Conservation (phyloP, 1,139 yeast genomes). For the Yamadazyma dendronema region DNA sequence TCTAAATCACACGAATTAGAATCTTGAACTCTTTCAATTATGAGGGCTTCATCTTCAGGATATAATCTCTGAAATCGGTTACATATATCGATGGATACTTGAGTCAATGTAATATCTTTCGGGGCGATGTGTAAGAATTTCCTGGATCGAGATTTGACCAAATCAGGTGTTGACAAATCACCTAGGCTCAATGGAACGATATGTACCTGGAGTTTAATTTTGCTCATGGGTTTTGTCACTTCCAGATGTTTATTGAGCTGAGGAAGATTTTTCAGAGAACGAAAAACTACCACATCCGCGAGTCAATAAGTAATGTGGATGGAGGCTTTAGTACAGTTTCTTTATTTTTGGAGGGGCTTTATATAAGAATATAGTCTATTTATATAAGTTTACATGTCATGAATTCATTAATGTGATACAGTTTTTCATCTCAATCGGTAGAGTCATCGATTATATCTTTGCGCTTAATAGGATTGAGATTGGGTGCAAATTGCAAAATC, state of each 20-base stretch:
- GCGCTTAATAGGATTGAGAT: background rate
- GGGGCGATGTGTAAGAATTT: slow-evolving; percentile 64
- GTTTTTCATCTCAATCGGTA: background rate
- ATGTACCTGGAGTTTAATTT: slow-evolving; percentile 38
- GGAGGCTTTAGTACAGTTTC: too few species aligned
- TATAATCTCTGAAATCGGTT: slow-evolving; percentile 57
- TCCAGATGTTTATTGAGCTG: background rate
- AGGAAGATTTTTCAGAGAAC: background rate
- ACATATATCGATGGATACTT: slow-evolving; percentile 49
- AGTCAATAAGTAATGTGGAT: too few species aligned
- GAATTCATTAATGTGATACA: too few species aligned
- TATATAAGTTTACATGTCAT: too few species aligned
- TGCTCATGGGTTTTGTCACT: slow-evolving; percentile 25
- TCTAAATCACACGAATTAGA: slow-evolving; percentile 68
- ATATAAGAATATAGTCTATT: too few species aligned
- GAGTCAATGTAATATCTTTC: slow-evolving; percentile 40
- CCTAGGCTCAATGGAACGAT: slow-evolving; percentile 29
- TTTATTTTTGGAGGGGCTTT: too few species aligned
- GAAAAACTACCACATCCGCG: too few species aligned
- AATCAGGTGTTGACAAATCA: slow-evolving; percentile 14
- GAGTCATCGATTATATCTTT: background rate
- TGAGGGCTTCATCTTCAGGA: slow-evolving; percentile 54
- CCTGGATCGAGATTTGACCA: slow-evolving; percentile 20
- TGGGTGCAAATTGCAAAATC: slow-evolving; percentile 51
- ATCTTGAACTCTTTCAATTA: slow-evolving; percentile 62